These are phyloP conservation scores for sunflower (Helianthus annuus) DNA, from an alignment of 129 eudicot genomes.

Conservation along the genomic window DNA sequence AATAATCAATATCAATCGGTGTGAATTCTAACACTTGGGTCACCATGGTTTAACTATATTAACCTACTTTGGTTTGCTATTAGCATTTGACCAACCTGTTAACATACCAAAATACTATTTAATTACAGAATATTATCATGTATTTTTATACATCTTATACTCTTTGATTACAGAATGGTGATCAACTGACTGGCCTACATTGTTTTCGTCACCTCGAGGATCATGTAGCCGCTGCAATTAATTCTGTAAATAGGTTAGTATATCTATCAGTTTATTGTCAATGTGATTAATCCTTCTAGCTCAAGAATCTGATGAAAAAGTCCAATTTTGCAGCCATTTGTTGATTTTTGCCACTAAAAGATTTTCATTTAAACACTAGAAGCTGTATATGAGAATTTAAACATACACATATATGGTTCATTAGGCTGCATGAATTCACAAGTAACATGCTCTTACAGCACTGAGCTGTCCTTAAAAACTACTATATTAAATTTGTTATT, in stretches of 20 bases:
- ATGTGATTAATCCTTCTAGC: constrained; percentile 10
- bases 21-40: constrained; percentile 9
- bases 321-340: neutral
- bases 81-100: neutral
- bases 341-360: neutral
- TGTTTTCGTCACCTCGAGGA: constrained; percentile 97
- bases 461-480: neutral
- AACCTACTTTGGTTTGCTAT: neutral
- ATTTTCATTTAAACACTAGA: neutral
- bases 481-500: neutral
- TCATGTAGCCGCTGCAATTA: constrained; percentile 77
- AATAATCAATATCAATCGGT: neutral
- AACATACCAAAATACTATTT: neutral
- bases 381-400: constrained; percentile 1
- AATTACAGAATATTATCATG: too few relatives aligned
- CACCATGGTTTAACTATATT: constrained; percentile 10
- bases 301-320: neutral
- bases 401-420: neutral
- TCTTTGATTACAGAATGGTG: constrained; percentile 57
- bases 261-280: constrained; percentile 3
- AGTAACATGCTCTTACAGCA: neutral
- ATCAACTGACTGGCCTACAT: constrained; percentile 89
- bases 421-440: neutral
- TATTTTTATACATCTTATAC: constrained; percentile 1
- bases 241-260: constrained; percentile 88